phyloP scores from a whole-genome alignment of 257 asterid genomes.

The Rehmannia glutinosa region DNA sequence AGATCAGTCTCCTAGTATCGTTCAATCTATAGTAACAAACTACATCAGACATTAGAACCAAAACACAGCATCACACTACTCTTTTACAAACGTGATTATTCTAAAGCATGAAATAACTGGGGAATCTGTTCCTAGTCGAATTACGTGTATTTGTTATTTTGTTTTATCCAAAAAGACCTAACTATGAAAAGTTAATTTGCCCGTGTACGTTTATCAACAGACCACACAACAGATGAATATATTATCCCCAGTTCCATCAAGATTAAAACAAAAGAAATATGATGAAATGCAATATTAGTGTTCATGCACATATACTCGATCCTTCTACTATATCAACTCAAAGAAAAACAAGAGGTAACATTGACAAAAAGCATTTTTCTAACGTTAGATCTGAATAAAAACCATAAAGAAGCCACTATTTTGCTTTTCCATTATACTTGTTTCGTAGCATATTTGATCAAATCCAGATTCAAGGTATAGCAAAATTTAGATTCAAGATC shows the following conservation, averaged over 20 bases:
- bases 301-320: not conserved
- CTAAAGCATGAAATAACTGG: not conserved
- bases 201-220: no score
- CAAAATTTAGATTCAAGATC: no score
- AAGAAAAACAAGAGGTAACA: no score
- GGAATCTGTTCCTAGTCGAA: not conserved
- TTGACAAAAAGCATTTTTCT: no score
- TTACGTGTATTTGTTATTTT: no score
- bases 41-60: not conserved
- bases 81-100: not conserved
- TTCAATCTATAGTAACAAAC: not conserved
- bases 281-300: not conserved
- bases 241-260: no score
- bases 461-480: not conserved
- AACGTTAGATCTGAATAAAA: not conserved
- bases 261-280: not conserved
- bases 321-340: no score
- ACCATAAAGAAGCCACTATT: not conserved
- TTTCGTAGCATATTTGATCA: not conserved
- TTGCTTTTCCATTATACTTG: not conserved
- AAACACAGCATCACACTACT: not conserved
- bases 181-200: not conserved
- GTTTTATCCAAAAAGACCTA: not conserved
- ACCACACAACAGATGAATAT: not conserved
- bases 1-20: not conserved